A percentile compares a stretch with the other conserved stretches of the same genome.
Conservation (phyloP, 1,284 basidiomycete genomes). For the Pyrrhoderma noxium region DNA sequence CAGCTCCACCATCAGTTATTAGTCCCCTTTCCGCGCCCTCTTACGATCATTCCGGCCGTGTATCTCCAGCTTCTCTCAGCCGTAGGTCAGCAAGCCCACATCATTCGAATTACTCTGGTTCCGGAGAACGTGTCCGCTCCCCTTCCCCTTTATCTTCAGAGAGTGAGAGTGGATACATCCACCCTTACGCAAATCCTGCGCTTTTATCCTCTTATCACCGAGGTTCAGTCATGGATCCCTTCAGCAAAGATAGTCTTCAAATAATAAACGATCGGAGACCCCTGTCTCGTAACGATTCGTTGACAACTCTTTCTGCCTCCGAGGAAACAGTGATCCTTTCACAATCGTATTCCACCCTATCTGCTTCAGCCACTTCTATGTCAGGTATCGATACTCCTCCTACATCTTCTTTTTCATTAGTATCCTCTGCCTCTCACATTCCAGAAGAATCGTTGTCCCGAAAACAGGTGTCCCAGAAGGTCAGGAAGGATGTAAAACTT, state of each 20-base stretch:
- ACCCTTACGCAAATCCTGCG: conserved; percentile 75
- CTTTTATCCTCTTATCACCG: conserved; percentile 27
- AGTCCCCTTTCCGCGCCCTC: conserved; percentile 25
- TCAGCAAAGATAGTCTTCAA: conserved; percentile 14
- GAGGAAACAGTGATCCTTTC: conserved; percentile 31
- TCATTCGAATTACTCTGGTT: conserved; percentile 13
- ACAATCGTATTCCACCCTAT: conserved; percentile 33
- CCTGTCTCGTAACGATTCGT: conserved; percentile 39
- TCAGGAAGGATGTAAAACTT: conserved; percentile 30
- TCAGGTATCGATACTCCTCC: conserved; percentile 30
- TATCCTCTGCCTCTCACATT: conserved; percentile 4
- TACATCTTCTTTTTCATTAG: conserved; percentile 38
- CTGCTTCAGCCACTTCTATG: conserved; percentile 26
- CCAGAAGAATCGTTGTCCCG: not conserved
- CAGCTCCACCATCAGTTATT: conserved; percentile 17
- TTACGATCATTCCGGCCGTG: conserved; percentile 20
- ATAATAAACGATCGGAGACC: not conserved
- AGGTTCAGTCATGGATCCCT: conserved; percentile 19
- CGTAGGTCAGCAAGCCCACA: conserved; percentile 12
- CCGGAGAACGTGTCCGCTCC: conserved; percentile 13
- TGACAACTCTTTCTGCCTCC: conserved; percentile 47
- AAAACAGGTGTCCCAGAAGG: not conserved
- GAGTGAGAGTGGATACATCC: conserved; percentile 31
- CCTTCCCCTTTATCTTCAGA: conserved; percentile 19
- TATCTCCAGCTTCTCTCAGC: conserved; percentile 19